Conservation (phyloP, 495 filamentous ascomycete species). For the Trichoderma gamsii region DNA sequence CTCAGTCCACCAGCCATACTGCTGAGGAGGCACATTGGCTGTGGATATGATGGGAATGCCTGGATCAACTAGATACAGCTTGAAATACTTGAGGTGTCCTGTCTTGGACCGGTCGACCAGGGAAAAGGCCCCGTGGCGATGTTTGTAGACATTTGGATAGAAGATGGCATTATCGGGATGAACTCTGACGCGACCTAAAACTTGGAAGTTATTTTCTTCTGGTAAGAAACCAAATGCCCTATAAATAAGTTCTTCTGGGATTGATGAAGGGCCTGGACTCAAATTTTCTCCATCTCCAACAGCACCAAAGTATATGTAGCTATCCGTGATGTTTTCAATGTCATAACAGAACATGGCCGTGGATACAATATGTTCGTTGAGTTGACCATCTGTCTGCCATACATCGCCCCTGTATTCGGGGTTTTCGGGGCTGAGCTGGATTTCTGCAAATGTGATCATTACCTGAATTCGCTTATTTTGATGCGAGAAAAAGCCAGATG, state of each 20-base stretch:
- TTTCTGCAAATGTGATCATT: conserved; percentile 58
- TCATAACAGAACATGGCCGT: conserved; percentile 58
- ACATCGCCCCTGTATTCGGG: conserved; percentile 37
- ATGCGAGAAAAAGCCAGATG: neutral
- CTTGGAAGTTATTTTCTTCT: neutral
- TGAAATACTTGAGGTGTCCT: conserved; percentile 50
- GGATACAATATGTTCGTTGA: conserved; percentile 54
- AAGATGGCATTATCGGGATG: neutral
- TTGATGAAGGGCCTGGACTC: neutral
- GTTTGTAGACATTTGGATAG: conserved; percentile 29
- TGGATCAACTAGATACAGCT: conserved; percentile 55
- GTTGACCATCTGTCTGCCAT: conserved; percentile 43
- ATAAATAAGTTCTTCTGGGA: neutral
- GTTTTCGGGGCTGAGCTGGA: conserved; percentile 56
- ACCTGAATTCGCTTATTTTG: conserved; percentile 44
- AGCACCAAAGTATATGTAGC: conserved; percentile 48
- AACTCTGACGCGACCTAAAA: neutral
- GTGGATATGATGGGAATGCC: conserved; percentile 44
- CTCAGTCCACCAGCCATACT: conserved; percentile 36
- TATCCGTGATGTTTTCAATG: conserved; percentile 52
- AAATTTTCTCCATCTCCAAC: conserved; percentile 35
- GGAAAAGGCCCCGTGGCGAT: conserved; percentile 44
- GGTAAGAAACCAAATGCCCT: neutral
- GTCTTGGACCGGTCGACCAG: conserved; percentile 43
- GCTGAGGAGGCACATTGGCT: conserved; percentile 52